Evolutionary conservation across 1,284 basidiomycete species (phyloP).

Genomic region (Cutaneotrichosporon mucoides): DNA sequence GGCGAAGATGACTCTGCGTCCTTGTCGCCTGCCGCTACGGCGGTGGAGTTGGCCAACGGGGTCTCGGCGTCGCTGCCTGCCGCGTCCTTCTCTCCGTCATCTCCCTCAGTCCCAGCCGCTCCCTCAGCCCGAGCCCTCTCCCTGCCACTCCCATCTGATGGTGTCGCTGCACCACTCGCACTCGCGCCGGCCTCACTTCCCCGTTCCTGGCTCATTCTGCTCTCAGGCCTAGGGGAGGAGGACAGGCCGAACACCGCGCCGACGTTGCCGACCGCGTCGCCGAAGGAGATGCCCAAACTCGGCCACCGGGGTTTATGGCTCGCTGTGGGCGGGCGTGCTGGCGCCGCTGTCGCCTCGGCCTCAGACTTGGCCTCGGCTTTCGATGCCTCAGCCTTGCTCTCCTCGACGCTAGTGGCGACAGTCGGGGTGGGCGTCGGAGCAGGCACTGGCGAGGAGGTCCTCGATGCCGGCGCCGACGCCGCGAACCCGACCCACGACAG

Average conservation of each 20-base stretch:
- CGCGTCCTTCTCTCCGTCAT: background rate
- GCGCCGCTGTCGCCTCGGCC: background rate
- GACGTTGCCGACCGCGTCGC: slow-evolving; percentile 32
- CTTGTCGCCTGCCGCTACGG: too few species aligned
- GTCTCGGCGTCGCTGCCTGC: background rate
- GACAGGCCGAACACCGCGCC: slow-evolving; percentile 30
- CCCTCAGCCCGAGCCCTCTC: background rate
- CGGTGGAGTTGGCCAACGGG: too few species aligned
- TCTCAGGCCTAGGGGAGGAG: slow-evolving; percentile 2
- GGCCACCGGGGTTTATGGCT: slow-evolving; percentile 19
- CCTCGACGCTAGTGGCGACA: background rate
- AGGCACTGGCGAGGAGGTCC: slow-evolving; percentile 2
- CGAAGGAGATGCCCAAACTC: slow-evolving; percentile 14
- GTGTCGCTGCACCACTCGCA: background rate
- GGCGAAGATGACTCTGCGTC: too few species aligned
- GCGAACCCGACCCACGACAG: slow-evolving; percentile 14
- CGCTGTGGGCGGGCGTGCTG: background rate
- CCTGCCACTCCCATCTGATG: background rate
- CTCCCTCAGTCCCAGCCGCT: too few species aligned
- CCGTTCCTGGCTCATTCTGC: background rate
- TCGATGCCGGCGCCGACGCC: background rate
- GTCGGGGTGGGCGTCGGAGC: background rate
- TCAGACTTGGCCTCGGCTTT: background rate
- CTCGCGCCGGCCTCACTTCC: background rate
- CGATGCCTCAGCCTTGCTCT: background rate